Percentiles rank a stretch among this genome's conserved stretches.
These are phyloP conservation scores for Leucogyrophana mollusca DNA, from an alignment of 768 basidiomycete genomes.

Conservation along the genomic window DNA sequence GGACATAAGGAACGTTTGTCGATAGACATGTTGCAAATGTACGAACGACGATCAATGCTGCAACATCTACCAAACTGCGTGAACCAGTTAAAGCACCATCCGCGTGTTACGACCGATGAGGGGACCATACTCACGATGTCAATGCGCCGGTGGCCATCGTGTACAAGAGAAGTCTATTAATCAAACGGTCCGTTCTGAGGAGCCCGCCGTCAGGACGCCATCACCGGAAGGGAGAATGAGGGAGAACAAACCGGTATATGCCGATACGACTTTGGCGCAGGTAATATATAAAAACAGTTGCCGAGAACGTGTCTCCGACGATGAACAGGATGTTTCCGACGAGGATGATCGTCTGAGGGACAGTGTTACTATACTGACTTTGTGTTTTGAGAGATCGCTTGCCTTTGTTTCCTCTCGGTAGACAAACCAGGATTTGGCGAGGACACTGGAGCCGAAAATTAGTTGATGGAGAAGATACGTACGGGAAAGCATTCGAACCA, in stretches of 20 bases:
- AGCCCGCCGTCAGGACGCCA: no score
- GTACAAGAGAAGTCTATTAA: conserved; percentile 23
- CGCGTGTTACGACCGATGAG: background rate
- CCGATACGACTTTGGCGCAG: conserved; percentile 7
- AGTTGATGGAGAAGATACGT: background rate
- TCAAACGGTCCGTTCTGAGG: conserved; percentile 17
- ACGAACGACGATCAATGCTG: conserved; percentile 23
- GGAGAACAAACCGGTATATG: conserved; percentile 4
- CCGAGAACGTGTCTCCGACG: conserved; percentile 19
- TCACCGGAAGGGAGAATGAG: no score
- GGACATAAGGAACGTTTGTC: no score
- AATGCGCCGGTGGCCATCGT: conserved; percentile 24
- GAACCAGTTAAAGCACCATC: background rate
- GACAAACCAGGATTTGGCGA: conserved; percentile 7
- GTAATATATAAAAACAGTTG: conserved; percentile 19
- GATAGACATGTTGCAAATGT: no score
- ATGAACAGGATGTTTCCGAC: conserved; percentile 23
- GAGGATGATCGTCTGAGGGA: conserved; percentile 13
- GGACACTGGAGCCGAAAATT: conserved; percentile 5
- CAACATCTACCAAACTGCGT: conserved; percentile 20
- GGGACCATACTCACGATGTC: conserved; percentile 18
- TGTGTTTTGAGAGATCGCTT: no score
- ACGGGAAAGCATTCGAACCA: conserved; percentile 11
- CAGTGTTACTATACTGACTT: no score
- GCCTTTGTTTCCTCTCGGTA: conserved; percentile 3